phyloP scores from a whole-genome alignment of 768 basidiomycete genomes.

The Suillus discolor region DNA sequence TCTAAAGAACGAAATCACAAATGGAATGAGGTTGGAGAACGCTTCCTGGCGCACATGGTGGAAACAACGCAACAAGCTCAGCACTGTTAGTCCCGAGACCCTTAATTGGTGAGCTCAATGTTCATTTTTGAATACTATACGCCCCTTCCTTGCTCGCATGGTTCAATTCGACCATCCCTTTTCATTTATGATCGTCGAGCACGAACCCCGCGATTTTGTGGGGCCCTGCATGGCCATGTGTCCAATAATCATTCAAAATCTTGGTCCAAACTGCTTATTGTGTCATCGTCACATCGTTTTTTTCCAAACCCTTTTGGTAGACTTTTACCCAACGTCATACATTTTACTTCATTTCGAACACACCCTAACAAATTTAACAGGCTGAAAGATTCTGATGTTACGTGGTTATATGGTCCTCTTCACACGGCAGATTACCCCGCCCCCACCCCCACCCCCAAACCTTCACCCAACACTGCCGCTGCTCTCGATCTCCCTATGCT shows the following conservation, averaged over 20 bases:
- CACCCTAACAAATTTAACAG: slow-evolving; percentile 44
- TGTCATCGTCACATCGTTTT: slow-evolving; percentile 11
- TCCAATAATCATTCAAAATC: background rate
- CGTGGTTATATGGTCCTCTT: slow-evolving; percentile 97
- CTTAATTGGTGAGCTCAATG: slow-evolving; percentile 84
- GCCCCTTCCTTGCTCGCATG: slow-evolving; percentile 6
- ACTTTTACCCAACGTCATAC: background rate
- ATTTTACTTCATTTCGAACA: background rate
- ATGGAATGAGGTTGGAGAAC: slow-evolving; percentile 94
- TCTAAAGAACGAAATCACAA: slow-evolving; percentile 97
- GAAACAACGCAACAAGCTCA: slow-evolving; percentile 96
- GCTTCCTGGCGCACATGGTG: slow-evolving; percentile 99
- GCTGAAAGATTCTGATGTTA: slow-evolving; percentile 99
- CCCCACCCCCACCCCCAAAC: slow-evolving; percentile 59
- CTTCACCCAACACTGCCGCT: slow-evolving; percentile 39
- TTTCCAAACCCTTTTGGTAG: background rate
- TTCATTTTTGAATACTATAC: slow-evolving; percentile 8
- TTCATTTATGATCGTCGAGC: slow-evolving; percentile 14
- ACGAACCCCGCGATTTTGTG: background rate
- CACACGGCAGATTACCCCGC: slow-evolving; percentile 91
- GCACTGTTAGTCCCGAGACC: slow-evolving; percentile 94
- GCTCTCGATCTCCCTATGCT: slow-evolving; percentile 38
- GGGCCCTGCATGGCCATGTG: slow-evolving; percentile 8
- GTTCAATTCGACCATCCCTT: background rate
- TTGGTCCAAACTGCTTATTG: slow-evolving; percentile 7